These are phyloP conservation scores for Mycena latifolia DNA, from an alignment of 768 basidiomycete species.

Conservation along the genomic window DNA sequence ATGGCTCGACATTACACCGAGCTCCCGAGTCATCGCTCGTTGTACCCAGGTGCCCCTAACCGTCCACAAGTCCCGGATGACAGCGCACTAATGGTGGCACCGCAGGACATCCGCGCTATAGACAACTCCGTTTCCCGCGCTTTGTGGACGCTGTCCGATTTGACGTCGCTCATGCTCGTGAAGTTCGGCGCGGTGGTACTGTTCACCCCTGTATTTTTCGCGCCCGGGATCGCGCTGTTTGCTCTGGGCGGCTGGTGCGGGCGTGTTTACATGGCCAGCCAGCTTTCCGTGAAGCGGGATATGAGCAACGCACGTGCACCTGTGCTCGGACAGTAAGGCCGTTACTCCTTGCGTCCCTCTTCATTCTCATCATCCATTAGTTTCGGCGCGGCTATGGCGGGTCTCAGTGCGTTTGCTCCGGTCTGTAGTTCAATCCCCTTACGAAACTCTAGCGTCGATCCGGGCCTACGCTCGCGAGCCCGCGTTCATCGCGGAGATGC, in stretches of 20 bases:
- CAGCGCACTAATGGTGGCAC: not conserved
- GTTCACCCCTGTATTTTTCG: conserved; percentile 58
- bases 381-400: conserved; percentile 50
- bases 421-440: too few relatives aligned
- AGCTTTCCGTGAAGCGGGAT: conserved; percentile 63
- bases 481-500: conserved; percentile 57
- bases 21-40: conserved; percentile 69
- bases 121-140: conserved; percentile 23
- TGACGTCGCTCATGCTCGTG: conserved; percentile 9
- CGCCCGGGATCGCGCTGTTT: conserved; percentile 56
- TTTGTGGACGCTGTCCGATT: conserved; percentile 14
- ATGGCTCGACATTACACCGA: conserved; percentile 62
- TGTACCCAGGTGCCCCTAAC: conserved; percentile 53
- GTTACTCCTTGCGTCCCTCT: conserved; percentile 32
- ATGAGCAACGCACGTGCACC: conserved; percentile 56
- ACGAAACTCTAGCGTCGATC: conserved; percentile 59
- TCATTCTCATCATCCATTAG: conserved; percentile 39
- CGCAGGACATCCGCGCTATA: conserved; percentile 23
- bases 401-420: conserved; percentile 61
- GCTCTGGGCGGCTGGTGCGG: conserved; percentile 59
- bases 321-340: conserved; percentile 54
- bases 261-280: conserved; percentile 59
- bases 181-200: conserved; percentile 59
- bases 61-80: too few relatives aligned
- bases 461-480: conserved; percentile 74